Percentiles rank a stretch among this genome's conserved stretches.
These are phyloP conservation scores for Solanum phureja DNA, from an alignment of 257 asterid genomes.

Conservation along the genomic window DNA sequence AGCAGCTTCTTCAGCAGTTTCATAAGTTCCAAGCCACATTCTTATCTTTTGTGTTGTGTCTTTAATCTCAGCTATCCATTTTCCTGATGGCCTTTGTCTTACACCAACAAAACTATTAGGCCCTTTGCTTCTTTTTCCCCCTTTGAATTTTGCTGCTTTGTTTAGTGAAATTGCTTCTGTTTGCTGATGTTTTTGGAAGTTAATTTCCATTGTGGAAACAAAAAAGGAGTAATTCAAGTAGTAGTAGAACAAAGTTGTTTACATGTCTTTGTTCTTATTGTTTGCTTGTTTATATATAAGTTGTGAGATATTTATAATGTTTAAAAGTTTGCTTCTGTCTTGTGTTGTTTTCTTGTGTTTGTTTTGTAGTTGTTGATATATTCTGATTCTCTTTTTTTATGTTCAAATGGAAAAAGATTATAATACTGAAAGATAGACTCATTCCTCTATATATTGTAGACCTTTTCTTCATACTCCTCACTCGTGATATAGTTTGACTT, in stretches of 20 bases:
- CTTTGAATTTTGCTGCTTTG: constrained; percentile 21
- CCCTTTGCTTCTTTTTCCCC: constrained; percentile 16
- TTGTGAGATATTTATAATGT: background rate
- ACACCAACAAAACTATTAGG: constrained; percentile 40
- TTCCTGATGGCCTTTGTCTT: constrained; percentile 66
- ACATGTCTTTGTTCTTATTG: background rate
- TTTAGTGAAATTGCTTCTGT: background rate
- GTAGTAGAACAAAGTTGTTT: background rate
- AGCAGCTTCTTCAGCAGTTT: constrained; percentile 59
- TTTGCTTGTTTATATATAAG: background rate
- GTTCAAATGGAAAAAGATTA: background rate
- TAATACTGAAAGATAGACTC: background rate
- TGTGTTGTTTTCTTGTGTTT: background rate
- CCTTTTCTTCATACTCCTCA: background rate
- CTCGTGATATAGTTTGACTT: too few species aligned
- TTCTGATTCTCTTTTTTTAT: background rate
- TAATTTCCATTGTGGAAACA: constrained; percentile 38
- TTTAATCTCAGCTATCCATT: constrained; percentile 76
- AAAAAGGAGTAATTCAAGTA: background rate
- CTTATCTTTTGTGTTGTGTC: constrained; percentile 64
- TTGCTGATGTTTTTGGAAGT: constrained; percentile 27
- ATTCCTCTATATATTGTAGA: background rate
- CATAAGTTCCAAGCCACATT: constrained; percentile 75
- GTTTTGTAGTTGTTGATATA: background rate
- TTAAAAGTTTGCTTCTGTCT: background rate